These are phyloP conservation scores for Penicillium janthinellum DNA, from an alignment of 2,329 filamentous ascomycete species.

Conservation along the genomic window DNA sequence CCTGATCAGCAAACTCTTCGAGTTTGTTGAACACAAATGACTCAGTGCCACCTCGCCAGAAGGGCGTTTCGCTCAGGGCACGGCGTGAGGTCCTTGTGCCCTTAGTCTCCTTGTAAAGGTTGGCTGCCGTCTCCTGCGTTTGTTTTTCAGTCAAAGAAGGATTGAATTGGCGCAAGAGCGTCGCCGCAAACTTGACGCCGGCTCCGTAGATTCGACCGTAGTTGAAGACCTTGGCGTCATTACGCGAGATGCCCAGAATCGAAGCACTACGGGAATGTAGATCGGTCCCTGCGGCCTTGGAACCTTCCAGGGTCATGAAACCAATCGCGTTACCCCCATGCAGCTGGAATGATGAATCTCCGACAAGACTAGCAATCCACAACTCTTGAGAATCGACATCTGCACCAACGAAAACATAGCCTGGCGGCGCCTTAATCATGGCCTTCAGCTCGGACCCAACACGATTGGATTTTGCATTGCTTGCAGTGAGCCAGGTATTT, in stretches of 20 bases:
- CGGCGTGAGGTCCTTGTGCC: slow-evolving; percentile 81
- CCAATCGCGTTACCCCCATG: slow-evolving; percentile 97
- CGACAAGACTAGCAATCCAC: slow-evolving; percentile 95
- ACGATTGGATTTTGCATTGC: slow-evolving; percentile 93
- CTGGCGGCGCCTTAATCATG: slow-evolving; percentile 89
- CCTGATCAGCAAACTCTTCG: slow-evolving; percentile 96
- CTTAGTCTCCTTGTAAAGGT: slow-evolving; percentile 86
- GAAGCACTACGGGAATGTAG: slow-evolving; percentile 89
- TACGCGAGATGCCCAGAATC: slow-evolving; percentile 90
- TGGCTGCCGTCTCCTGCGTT: slow-evolving; percentile 73
- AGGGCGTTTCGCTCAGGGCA: slow-evolving; percentile 69
- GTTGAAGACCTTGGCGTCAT: slow-evolving; percentile 97
- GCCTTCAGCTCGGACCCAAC: slow-evolving; percentile 96
- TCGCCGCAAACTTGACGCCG: slow-evolving; percentile 88
- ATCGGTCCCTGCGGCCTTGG: slow-evolving; percentile 90
- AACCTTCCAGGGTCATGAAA: slow-evolving; percentile 98
- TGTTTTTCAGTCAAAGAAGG: slow-evolving; percentile 76
- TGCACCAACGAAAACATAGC: slow-evolving; percentile 91
- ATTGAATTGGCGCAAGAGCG: slow-evolving; percentile 90
- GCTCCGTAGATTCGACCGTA: slow-evolving; percentile 99
- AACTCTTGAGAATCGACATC: slow-evolving; percentile 97
- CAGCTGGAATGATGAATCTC: slow-evolving; percentile 90
- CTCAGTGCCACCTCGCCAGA: slow-evolving; percentile 96
- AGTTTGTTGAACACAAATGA: slow-evolving; percentile 98
- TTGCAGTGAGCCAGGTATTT: slow-evolving; percentile 97